Base-by-base conservation (phyloP, 768 basidiomycete species). In the Grammothele lineata region DNA sequence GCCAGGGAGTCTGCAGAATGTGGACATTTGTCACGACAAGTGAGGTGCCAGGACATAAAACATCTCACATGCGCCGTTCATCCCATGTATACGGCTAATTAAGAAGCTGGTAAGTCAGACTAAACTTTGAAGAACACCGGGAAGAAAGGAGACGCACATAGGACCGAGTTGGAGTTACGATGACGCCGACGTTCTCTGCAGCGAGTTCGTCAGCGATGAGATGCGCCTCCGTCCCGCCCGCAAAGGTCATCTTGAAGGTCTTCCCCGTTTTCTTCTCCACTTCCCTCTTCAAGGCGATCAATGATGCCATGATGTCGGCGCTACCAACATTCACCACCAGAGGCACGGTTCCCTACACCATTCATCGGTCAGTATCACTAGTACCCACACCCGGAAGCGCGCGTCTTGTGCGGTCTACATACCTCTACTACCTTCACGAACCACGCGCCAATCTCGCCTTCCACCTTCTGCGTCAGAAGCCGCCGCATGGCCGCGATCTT, bases 251-350 rank as follows among this genome's bases (percentile, higher is more conserved):
- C 34, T 63, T 54, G 45, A 69, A 58, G 0, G 43, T 56, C 0
- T 50, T 46, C 9, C 64, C 61, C 6, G 59, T 62, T n/a, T 50
- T 48, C 7, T 39, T 54, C 40, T 83, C 77, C 18, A 76, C 72
- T 40, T 81, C 75, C 9, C 56, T 56, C 60, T 83, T 85, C 50
- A 92, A 74, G 4, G 53, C 57, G 33, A 93, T 66, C 12, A 92
- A 64, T 0, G 80, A 76, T 0, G 85, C 79, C 60, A 92, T 92
- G 42, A 83, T 71, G 61, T 92, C 90, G 8, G 86, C 87, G 55
- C 74, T 86, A 47, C 83, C 71, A 12, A 80, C 82, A 1, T 76
- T 66, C 17, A 91, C 63, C 2, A 90, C 85, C 15, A 93, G 67
- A 0, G 85, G 78, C 0, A 83, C 60, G 17, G 66, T 51, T 11